Evolutionary conservation across 2,329 filamentous ascomycete species (phyloP).

Genomic region (Cladophialophora bantiana): DNA sequence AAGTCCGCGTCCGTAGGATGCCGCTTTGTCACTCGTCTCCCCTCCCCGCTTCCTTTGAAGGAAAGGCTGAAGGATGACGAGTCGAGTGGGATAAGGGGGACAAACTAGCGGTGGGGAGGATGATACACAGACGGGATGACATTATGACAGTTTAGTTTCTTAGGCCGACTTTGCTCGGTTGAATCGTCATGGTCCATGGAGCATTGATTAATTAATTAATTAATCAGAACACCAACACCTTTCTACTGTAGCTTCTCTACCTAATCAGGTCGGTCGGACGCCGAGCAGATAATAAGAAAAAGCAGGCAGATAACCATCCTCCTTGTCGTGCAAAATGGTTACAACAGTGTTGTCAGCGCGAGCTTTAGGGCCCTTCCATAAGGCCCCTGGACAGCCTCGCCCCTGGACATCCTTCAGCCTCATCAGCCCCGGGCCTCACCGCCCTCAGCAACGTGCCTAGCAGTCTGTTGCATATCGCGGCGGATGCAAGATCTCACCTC

Average conservation of each 20-base stretch:
- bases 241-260: neutral
- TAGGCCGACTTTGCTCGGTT: no score
- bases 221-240: neutral
- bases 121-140: no score
- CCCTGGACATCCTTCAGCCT: neutral
- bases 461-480: neutral
- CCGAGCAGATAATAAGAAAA: neutral
- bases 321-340: neutral
- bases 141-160: no score
- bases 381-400: neutral
- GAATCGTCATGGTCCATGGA: no score
- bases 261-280: neutral
- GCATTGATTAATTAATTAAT: neutral
- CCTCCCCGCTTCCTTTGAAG: neutral
- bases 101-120: no score
- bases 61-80: neutral
- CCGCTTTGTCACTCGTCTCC: neutral
- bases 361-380: neutral
- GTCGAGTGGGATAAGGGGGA: neutral
- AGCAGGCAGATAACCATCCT: no score
- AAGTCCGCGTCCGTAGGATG: neutral
- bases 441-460: neutral
- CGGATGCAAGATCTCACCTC: neutral
- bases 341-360: neutral
- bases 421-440: neutral